Evolutionary conservation across 2,329 filamentous ascomycete genomes (phyloP).

Genomic region (Cryphonectria naterciae): DNA sequence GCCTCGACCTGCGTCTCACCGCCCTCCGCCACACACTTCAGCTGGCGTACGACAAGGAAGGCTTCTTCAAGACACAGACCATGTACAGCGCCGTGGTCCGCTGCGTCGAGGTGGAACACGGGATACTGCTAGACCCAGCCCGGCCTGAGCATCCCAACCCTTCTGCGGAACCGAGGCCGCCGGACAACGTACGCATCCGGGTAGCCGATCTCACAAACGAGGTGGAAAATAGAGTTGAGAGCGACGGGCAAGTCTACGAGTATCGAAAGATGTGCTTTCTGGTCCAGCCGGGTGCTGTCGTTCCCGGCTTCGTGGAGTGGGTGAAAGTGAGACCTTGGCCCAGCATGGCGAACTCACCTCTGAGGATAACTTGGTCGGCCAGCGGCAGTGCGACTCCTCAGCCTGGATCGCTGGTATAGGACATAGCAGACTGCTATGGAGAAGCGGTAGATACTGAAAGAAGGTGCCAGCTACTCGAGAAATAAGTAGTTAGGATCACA

Average conservation of each 20-base stretch:
- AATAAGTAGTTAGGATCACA: no score
- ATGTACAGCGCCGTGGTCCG: slow-evolving; percentile 39
- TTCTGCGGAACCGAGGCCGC: slow-evolving; percentile 8
- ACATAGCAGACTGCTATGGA: background rate
- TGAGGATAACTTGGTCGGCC: background rate
- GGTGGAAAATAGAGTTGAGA: slow-evolving; percentile 1
- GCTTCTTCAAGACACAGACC: slow-evolving; percentile 43
- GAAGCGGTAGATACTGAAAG: background rate
- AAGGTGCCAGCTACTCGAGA: background rate
- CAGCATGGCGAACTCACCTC: background rate
- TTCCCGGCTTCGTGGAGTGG: slow-evolving; percentile 23
- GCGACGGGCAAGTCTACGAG: slow-evolving; percentile 5
- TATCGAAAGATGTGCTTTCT: slow-evolving; percentile 22
- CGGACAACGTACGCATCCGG: slow-evolving; percentile 17
- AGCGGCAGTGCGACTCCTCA: background rate
- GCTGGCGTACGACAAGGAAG: slow-evolving; percentile 41
- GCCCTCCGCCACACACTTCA: slow-evolving; percentile 43
- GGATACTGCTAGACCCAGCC: slow-evolving; percentile 31
- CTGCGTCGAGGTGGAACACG: slow-evolving; percentile 43
- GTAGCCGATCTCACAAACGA: slow-evolving; percentile 18
- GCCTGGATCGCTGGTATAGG: no score
- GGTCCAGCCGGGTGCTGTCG: slow-evolving; percentile 9
- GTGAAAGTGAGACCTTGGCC: slow-evolving; percentile 9
- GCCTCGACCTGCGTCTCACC: slow-evolving; percentile 45
- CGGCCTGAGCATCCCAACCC: slow-evolving; percentile 10